Percentiles rank a stretch among this genome's conserved stretches.
Conservation (phyloP, 2,329 filamentous ascomycete species). For the Aaosphaeria arxii region DNA sequence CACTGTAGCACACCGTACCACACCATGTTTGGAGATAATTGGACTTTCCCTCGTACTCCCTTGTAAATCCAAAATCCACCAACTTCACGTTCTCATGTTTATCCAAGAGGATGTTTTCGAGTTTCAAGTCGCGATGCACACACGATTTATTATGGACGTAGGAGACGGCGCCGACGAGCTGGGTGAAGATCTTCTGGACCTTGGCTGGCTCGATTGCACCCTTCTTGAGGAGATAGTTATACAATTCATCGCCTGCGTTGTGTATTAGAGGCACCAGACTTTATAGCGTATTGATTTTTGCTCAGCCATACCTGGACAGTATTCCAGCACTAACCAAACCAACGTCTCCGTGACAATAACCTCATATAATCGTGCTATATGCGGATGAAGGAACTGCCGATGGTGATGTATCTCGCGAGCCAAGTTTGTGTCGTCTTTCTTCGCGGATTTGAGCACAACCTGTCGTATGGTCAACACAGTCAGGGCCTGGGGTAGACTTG, state of each 20-base stretch:
- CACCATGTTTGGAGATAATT: constrained; percentile 98
- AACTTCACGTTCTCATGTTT: constrained; percentile 97
- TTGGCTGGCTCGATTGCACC: constrained; percentile 80
- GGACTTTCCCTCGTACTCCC: constrained; percentile 92
- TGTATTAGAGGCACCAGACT: constrained; percentile 4
- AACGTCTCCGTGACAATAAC: constrained; percentile 93
- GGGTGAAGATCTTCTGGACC: constrained; percentile 93
- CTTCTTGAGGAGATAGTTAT: constrained; percentile 88
- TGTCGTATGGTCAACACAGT: constrained; percentile 39
- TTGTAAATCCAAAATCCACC: constrained; percentile 95
- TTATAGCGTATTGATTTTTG: neutral
- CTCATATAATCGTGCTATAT: constrained; percentile 95
- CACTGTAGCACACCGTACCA: constrained; percentile 95
- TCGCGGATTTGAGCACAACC: constrained; percentile 98
- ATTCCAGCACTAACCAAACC: constrained; percentile 96
- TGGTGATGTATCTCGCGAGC: constrained; percentile 98
- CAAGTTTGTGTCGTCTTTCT: constrained; percentile 92
- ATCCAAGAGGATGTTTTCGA: constrained; percentile 94
- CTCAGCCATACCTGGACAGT: constrained; percentile 70
- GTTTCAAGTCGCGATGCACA: constrained; percentile 92
- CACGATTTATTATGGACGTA: constrained; percentile 96
- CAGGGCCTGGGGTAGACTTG: neutral
- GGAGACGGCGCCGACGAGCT: constrained; percentile 88
- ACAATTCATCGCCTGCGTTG: constrained; percentile 80
- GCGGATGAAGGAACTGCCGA: constrained; percentile 93